Evolutionary conservation across 495 filamentous ascomycete genomes (phyloP).

Genomic region (Chaetomium fimeti): DNA sequence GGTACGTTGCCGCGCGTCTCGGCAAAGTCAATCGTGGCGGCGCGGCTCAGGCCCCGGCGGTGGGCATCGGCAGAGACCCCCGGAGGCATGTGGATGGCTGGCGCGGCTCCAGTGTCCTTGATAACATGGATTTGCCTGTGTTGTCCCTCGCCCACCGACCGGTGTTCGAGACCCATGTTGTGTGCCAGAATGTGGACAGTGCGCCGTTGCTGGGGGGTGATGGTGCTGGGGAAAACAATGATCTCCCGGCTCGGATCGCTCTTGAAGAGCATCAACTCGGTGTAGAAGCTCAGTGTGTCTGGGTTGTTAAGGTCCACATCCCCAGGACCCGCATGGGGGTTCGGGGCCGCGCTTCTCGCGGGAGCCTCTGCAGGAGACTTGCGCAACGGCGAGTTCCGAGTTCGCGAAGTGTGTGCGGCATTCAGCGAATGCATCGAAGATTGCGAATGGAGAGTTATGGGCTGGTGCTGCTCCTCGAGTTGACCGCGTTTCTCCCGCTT

Average conservation of each 20-base stretch:
- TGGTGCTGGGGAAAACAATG: constrained; percentile 73
- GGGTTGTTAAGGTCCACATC: constrained; percentile 93
- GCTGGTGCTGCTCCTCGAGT: constrained; percentile 90
- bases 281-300: constrained; percentile 80
- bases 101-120: constrained; percentile 53
- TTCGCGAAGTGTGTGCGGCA: constrained; percentile 43
- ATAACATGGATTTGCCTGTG: constrained; percentile 85
- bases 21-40: constrained; percentile 97
- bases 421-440: constrained; percentile 80
- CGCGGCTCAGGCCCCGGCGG: constrained; percentile 80
- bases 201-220: constrained; percentile 79
- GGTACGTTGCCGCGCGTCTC: constrained; percentile 73
- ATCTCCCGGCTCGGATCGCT: constrained; percentile 73
- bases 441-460: constrained; percentile 70
- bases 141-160: constrained; percentile 81
- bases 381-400: constrained; percentile 43
- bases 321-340: constrained; percentile 33
- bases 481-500: constrained; percentile 96
- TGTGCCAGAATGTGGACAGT: constrained; percentile 93
- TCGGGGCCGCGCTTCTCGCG: constrained; percentile 34
- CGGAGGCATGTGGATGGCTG: constrained; percentile 53
- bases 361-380: constrained; percentile 26
- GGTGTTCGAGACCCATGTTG: constrained; percentile 87
- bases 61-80: constrained; percentile 69
- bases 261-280: constrained; percentile 83